phyloP scores from a whole-genome alignment of 2,329 filamentous ascomycete species.

The Rhytidhysteron rufulum region DNA sequence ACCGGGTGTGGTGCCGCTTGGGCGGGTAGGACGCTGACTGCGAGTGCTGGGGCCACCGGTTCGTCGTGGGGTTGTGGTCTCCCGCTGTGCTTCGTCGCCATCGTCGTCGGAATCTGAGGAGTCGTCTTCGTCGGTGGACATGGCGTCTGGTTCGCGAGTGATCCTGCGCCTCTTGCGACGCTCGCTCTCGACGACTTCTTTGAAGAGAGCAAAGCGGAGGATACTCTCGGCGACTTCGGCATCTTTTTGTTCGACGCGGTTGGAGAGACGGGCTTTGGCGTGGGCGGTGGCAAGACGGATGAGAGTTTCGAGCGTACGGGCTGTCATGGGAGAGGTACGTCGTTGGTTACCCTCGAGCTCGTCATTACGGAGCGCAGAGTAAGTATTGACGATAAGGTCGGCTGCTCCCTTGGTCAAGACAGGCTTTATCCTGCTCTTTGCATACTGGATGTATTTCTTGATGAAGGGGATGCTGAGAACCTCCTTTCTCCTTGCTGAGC shows the following conservation, averaged over 20 bases:
- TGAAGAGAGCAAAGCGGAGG: slow-evolving; percentile 91
- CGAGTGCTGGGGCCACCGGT: slow-evolving; percentile 37
- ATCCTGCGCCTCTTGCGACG: slow-evolving; percentile 81
- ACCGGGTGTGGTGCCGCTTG: slow-evolving; percentile 30
- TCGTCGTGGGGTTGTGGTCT: slow-evolving; percentile 25
- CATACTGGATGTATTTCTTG: slow-evolving; percentile 99
- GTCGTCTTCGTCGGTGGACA: slow-evolving; percentile 55
- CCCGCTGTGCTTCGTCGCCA: slow-evolving; percentile 40
- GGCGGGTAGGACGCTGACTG: slow-evolving; percentile 21
- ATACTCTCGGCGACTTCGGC: slow-evolving; percentile 85
- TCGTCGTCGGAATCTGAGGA: slow-evolving; percentile 60
- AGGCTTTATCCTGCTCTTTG: slow-evolving; percentile 87
- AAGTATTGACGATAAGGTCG: slow-evolving; percentile 85
- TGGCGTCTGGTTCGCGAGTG: slow-evolving; percentile 54
- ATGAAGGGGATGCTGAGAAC: slow-evolving; percentile 96
- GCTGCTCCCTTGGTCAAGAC: slow-evolving; percentile 86
- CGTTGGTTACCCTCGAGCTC: slow-evolving; percentile 93
- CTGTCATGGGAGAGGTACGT: slow-evolving; percentile 90
- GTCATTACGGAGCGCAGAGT: slow-evolving; percentile 90
- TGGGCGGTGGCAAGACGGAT: slow-evolving; percentile 96
- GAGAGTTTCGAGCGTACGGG: slow-evolving; percentile 94
- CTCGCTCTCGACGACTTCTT: slow-evolving; percentile 78
- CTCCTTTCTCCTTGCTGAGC: slow-evolving; percentile 72
- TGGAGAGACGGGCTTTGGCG: slow-evolving; percentile 86
- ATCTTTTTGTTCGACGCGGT: slow-evolving; percentile 83